Evolutionary conservation across 192 early-diverging fungal species (phyloP).

Genomic region (Entomortierella lignicola): DNA sequence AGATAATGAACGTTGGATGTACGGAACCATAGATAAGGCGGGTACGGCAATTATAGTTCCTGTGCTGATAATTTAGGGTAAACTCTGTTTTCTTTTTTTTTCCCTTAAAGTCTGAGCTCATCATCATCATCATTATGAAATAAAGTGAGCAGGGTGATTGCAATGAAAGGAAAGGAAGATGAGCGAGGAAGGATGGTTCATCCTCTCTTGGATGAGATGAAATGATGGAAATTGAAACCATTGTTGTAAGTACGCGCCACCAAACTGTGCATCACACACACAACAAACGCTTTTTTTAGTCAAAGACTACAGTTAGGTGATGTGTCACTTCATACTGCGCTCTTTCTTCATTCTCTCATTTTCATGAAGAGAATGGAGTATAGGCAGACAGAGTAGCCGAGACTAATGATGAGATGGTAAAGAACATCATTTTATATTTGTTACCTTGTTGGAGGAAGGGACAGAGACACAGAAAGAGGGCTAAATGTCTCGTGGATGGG

Average conservation of each 20-base stretch:
- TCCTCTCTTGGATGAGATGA: background rate
- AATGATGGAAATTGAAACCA: background rate
- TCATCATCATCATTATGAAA: background rate
- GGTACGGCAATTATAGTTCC: background rate
- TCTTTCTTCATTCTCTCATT: too few species aligned
- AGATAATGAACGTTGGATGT: background rate
- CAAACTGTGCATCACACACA: background rate
- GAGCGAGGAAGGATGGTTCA: background rate
- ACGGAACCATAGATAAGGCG: too few species aligned
- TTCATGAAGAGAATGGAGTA: too few species aligned
- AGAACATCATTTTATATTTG: background rate
- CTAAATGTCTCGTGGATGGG: conserved; percentile 6
- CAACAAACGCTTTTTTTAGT: background rate
- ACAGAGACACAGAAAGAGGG: background rate
- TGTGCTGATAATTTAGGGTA: background rate
- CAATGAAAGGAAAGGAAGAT: background rate
- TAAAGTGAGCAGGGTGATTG: background rate
- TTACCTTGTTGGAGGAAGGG: background rate
- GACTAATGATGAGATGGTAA: background rate
- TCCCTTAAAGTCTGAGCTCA: background rate
- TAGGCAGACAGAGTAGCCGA: too few species aligned
- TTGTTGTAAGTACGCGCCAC: background rate
- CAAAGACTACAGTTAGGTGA: background rate
- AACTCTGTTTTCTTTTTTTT: conserved; percentile 1
- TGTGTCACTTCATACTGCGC: background rate